Percentiles rank a stretch among this genome's conserved stretches.
These are phyloP conservation scores for Euptelea pleiosperma DNA, from an alignment of 164 flowering plant genomes.

Conservation along the genomic window DNA sequence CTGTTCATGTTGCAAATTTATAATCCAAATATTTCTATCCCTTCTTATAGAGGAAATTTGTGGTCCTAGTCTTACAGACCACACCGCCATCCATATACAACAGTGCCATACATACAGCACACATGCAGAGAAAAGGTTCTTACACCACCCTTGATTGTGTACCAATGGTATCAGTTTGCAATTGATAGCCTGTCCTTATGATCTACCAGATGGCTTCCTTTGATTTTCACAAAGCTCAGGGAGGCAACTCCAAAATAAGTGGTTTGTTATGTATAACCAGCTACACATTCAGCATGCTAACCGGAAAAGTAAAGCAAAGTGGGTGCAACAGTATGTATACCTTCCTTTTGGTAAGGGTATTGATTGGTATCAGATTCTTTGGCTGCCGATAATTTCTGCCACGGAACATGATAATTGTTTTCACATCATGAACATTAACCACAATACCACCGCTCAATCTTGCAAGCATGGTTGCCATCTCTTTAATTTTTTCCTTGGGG, in stretches of 20 bases:
- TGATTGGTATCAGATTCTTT: slow-evolving; percentile 85
- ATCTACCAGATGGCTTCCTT: too few relatives aligned
- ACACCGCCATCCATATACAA: background rate
- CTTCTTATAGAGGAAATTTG: background rate
- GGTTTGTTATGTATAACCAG: background rate
- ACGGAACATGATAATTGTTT: slow-evolving; percentile 96
- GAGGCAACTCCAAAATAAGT: background rate
- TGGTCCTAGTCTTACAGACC: too few relatives aligned
- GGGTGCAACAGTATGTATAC: slow-evolving; percentile 28
- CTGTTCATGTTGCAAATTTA: background rate
- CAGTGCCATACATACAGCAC: too few relatives aligned
- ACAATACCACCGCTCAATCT: slow-evolving; percentile 97
- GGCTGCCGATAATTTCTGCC: slow-evolving; percentile 99
- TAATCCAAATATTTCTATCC: background rate
- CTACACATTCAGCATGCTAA: slow-evolving; percentile 6
- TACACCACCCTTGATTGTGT: too few relatives aligned
- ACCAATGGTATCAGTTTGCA: too few relatives aligned
- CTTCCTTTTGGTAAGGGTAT: slow-evolving; percentile 97
- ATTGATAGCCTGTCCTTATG: too few relatives aligned
- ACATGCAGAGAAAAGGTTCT: too few relatives aligned
- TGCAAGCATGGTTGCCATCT: slow-evolving; percentile 94
- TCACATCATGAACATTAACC: slow-evolving; percentile 84
- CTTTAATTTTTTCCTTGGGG: slow-evolving; percentile 96
- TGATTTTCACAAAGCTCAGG: too few relatives aligned
- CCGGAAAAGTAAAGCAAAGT: background rate